These are phyloP conservation scores for Cairneyella variabilis DNA, from an alignment of 495 filamentous ascomycete species.

Conservation along the genomic window DNA sequence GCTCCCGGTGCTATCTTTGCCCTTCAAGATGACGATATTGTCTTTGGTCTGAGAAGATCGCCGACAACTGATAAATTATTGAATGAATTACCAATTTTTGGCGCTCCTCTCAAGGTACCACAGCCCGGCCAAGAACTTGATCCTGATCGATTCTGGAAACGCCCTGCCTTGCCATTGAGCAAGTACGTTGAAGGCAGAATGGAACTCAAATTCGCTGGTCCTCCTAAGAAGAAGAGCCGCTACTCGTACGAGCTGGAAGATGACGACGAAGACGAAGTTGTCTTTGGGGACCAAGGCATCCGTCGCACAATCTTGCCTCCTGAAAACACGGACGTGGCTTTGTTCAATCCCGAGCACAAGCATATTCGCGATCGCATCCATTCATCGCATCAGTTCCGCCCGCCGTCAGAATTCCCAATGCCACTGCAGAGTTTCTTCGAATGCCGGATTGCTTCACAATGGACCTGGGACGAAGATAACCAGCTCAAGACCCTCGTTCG, in stretches of 20 bases:
- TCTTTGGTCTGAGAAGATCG: conserved; percentile 72
- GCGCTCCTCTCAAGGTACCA: conserved; percentile 57
- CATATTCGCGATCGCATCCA: conserved; percentile 85
- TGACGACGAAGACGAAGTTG: conserved; percentile 52
- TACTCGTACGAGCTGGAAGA: conserved; percentile 73
- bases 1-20: conserved; percentile 79
- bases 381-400: conserved; percentile 87
- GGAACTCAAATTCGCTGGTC: conserved; percentile 58
- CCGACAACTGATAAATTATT: conserved; percentile 76
- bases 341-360: conserved; percentile 89
- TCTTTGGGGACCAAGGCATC: conserved; percentile 40
- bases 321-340: conserved; percentile 71
- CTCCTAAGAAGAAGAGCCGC: conserved; percentile 70
- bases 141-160: conserved; percentile 69
- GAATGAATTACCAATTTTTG: conserved; percentile 77
- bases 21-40: conserved; percentile 73
- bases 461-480: conserved; percentile 86
- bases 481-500: conserved; percentile 78
- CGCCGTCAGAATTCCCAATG: conserved; percentile 87
- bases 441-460: conserved; percentile 77
- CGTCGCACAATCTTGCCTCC: conserved; percentile 51
- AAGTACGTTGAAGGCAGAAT: conserved; percentile 85
- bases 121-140: conserved; percentile 51
- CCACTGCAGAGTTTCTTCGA: conserved; percentile 88
- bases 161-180: conserved; percentile 74